Evolutionary conservation across 441 rosid genomes (phyloP), one percentile per base, ranked within the genome.

Genomic region (Gossypium laxum): DNA sequence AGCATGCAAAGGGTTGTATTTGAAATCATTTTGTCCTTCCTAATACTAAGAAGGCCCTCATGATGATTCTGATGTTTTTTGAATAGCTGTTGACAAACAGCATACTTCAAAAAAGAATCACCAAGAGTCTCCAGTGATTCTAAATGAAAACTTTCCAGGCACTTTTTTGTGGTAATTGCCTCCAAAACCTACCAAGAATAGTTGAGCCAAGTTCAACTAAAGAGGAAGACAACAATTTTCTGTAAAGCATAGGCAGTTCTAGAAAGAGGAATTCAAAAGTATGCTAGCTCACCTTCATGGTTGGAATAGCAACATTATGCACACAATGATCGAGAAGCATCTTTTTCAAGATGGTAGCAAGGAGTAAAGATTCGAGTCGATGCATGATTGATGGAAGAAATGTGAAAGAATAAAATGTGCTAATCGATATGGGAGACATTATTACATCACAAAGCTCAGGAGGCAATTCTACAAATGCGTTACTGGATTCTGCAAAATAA

Each of bases 91-190:
- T 89, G 91, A 79, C 96, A 75, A 41, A 77, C 85, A 34, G 91
- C 94, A 80, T 91, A 93, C 74, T 93, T 93, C 2, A 93, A 85
- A 71, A 93, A 91, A 34, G 97, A 90, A 77, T 91, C 98, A 1
- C 98, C 98, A 18, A 93, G 92, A 51, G 96, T 89, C 84, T 89
- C 97, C 22, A 93, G 80, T 48, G 96, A 87, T 78, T 93, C 96
- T 80, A 93, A 79, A 80, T 90, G 88, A 61, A 88, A 91, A 51
- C 75, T 78, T 76, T 93, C 97, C 67, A 84, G 90, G 81, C 98
- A 93, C 50, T 81, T 81, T 65, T 89, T 93, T 0, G 98, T 82
- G 0, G 99, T 92, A 26, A 94, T 84, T 63, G 99, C 97, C 82
- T 94, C 99, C 70, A 94, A 80, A 74, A 94, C 81, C 98, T 90